Evolutionary conservation across 768 basidiomycete species (phyloP).

Genomic region (Tricholoma bakamatsutake): DNA sequence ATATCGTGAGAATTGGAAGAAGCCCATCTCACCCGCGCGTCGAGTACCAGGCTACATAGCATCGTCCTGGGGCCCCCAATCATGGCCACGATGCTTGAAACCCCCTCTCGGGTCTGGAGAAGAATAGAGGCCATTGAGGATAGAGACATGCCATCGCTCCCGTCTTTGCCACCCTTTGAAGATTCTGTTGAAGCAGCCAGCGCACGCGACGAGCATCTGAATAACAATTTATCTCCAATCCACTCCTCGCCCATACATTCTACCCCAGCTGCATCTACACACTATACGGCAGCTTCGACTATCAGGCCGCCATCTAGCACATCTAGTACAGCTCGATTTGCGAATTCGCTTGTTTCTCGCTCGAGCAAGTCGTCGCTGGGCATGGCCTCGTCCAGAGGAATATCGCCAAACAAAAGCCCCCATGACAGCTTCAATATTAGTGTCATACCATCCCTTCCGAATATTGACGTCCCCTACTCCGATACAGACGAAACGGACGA

Average conservation of each 20-base stretch:
- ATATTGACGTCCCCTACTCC: conserved; percentile 27
- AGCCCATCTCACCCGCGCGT: no score
- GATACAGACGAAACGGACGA: conserved; percentile 31
- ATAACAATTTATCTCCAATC: conserved; percentile 42
- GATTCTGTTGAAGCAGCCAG: conserved; percentile 41
- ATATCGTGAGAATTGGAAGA: no score
- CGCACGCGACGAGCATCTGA: conserved; percentile 34
- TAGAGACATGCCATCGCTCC: conserved; percentile 75
- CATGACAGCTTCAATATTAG: conserved; percentile 57
- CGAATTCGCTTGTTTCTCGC: conserved; percentile 43
- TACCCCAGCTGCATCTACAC: conserved; percentile 48
- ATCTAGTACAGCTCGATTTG: conserved; percentile 44
- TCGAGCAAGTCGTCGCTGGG: conserved; percentile 44
- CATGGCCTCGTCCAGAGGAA: conserved; percentile 23
- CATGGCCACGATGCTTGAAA: conserved; percentile 61
- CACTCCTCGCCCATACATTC: conserved; percentile 67
- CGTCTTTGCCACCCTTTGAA: conserved; percentile 68
- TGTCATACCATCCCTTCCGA: conserved; percentile 49
- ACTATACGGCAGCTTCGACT: conserved; percentile 39
- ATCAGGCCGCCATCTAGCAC: conserved; percentile 41
- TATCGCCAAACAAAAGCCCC: conserved; percentile 26
- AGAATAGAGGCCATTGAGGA: conserved; percentile 75
- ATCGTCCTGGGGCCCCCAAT: not conserved
- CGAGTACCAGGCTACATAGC: no score
- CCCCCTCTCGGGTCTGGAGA: conserved; percentile 80